phyloP scores from a whole-genome alignment of 352 stramenopile genomes.

The Phytopythium boreale region DNA sequence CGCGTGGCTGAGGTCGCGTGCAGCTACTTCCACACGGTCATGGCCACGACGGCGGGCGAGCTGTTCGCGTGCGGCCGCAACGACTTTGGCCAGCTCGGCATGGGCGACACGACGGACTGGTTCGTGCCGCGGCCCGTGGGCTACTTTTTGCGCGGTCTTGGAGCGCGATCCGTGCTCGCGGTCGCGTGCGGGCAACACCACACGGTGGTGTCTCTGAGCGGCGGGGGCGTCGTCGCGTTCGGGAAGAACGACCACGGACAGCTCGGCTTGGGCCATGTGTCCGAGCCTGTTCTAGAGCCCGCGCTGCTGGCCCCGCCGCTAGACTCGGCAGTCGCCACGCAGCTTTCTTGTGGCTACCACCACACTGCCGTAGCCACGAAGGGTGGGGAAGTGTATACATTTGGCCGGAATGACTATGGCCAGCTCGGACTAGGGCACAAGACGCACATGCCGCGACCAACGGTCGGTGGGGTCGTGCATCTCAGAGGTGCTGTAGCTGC shows the following conservation, averaged over 20 bases:
- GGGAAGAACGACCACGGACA: constrained; percentile 94
- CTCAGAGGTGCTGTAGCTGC: neutral
- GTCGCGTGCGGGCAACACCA: constrained; percentile 91
- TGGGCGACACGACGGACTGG: constrained; percentile 60
- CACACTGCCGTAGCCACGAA: constrained; percentile 84
- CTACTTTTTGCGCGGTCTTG: constrained; percentile 28
- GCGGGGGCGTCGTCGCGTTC: constrained; percentile 76
- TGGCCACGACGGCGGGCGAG: constrained; percentile 74
- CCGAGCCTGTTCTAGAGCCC: constrained; percentile 43
- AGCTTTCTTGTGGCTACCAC: constrained; percentile 91
- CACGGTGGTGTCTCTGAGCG: constrained; percentile 60
- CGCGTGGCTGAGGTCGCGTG: constrained; percentile 81
- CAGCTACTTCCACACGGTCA: constrained; percentile 92
- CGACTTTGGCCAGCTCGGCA: constrained; percentile 90
- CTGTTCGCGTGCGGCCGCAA: constrained; percentile 90
- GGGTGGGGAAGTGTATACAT: constrained; percentile 72
- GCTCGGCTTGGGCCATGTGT: constrained; percentile 68
- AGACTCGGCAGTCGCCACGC: constrained; percentile 59
- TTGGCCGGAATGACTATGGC: constrained; percentile 93
- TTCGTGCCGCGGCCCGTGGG: constrained; percentile 57
- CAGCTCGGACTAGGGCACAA: constrained; percentile 91
- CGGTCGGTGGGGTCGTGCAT: constrained; percentile 25
- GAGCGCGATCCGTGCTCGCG: constrained; percentile 38
- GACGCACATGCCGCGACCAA: constrained; percentile 48
- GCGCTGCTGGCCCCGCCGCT: constrained; percentile 44